Evolutionary conservation across 768 basidiomycete genomes (phyloP).

Genomic region (Boletellus sp.): DNA sequence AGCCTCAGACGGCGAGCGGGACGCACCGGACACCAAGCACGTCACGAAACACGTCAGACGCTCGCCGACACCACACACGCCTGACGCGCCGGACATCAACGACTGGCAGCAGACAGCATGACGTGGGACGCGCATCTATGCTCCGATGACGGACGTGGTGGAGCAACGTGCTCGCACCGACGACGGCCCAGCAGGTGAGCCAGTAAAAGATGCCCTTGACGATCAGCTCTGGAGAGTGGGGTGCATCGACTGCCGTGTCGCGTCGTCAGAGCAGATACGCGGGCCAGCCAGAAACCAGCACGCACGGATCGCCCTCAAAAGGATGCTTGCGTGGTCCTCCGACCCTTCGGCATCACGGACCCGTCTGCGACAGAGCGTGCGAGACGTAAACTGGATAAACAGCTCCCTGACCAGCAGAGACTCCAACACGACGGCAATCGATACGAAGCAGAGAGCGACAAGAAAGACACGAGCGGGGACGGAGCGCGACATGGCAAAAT

Average conservation of each 20-base stretch:
- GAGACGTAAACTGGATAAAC: neutral
- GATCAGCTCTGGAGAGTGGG: constrained; percentile 16
- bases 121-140: neutral
- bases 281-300: neutral
- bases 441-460: constrained; percentile 19
- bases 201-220: constrained; percentile 7
- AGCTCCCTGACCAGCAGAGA: constrained; percentile 9
- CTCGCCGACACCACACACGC: neutral
- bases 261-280: neutral
- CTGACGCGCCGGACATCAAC: neutral
- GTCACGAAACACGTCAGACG: neutral
- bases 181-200: constrained; percentile 8
- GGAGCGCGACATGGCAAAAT: constrained; percentile 4
- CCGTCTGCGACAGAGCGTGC: neutral
- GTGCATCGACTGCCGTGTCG: constrained; percentile 11
- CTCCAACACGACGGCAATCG: neutral
- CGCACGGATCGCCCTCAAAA: constrained; percentile 16
- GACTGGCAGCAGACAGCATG: too few relatives aligned
- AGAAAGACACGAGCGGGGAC: constrained; percentile 5
- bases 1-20: neutral
- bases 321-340: neutral
- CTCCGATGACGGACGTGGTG: neutral
- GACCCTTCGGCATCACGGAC: neutral
- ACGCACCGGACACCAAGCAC: neutral
- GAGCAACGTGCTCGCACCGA: neutral